Evolutionary conservation across 73 alveolate genomes (phyloP).

Genomic region (Stentor roeselii): DNA sequence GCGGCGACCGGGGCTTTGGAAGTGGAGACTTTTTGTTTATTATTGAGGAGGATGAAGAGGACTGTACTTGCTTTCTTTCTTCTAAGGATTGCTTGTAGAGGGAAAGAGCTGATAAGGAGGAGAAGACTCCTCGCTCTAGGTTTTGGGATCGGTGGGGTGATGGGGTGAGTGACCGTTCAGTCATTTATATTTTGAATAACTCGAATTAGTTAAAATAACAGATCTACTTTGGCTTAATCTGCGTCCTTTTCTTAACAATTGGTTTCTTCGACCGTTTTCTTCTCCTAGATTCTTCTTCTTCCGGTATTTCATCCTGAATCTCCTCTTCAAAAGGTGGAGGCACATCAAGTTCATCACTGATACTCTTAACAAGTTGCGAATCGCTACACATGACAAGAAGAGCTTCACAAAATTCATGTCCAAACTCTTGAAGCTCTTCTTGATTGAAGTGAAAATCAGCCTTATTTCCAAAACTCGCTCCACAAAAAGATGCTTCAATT

Average conservation of each 20-base stretch:
- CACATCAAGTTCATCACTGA: slow-evolving; percentile 74
- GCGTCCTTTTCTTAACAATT: not conserved
- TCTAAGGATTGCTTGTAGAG: not conserved
- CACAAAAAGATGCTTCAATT: slow-evolving; percentile 93
- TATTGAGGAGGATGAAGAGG: not conserved
- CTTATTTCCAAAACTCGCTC: slow-evolving; percentile 88
- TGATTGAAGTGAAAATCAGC: slow-evolving; percentile 91
- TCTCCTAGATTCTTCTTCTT: not conserved
- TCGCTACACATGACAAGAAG: not conserved
- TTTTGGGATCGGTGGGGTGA: slow-evolving; percentile 16
- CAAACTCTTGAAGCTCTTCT: slow-evolving; percentile 36
- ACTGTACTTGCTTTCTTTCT: slow-evolving; percentile 15
- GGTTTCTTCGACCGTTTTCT: not conserved
- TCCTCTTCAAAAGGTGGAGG: slow-evolving; percentile 47
- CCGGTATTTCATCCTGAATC: not conserved
- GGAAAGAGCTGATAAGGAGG: not conserved
- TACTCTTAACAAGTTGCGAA: slow-evolving; percentile 70
- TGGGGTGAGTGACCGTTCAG: slow-evolving; percentile 23
- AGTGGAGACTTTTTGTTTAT: not conserved
- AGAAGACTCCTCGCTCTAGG: slow-evolving; percentile 19
- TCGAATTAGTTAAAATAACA: too few relatives aligned
- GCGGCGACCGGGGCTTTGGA: slow-evolving; percentile 4
- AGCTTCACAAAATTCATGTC: not conserved
- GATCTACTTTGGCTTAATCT: too few relatives aligned
- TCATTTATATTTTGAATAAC: slow-evolving; percentile 5